These are phyloP conservation scores for Aeminium ludgeri DNA, from an alignment of 495 filamentous ascomycete genomes.

Conservation along the genomic window DNA sequence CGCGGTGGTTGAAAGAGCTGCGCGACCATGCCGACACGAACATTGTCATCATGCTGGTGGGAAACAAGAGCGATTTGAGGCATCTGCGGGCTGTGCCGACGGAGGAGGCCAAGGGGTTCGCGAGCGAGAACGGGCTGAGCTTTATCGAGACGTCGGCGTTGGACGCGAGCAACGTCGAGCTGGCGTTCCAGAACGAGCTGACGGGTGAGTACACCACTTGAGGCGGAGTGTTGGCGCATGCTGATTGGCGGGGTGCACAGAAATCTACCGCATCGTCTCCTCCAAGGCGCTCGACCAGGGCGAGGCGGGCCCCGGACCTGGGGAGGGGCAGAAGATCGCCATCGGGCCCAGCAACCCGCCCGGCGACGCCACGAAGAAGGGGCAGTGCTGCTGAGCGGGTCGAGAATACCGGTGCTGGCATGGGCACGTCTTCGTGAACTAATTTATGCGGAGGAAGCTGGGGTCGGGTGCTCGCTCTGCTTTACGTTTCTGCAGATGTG, in stretches of 20 bases:
- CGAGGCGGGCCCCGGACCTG: constrained; percentile 55
- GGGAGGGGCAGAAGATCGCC: constrained; percentile 53
- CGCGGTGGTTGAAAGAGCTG: constrained; percentile 96
- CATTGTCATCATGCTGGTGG: constrained; percentile 99
- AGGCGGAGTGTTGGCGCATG: too few relatives aligned
- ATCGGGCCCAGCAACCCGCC: constrained; percentile 51
- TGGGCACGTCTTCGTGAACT: too few relatives aligned
- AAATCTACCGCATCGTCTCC: constrained; percentile 99
- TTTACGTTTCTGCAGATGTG: too few relatives aligned
- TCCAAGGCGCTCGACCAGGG: constrained; percentile 86
- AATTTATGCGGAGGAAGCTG: too few relatives aligned
- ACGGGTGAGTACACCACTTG: constrained; percentile 48
- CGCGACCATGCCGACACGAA: constrained; percentile 96
- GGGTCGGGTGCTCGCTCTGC: too few relatives aligned
- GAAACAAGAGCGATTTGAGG: constrained; percentile 99
- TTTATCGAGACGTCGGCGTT: constrained; percentile 99
- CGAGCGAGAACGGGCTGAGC: constrained; percentile 88
- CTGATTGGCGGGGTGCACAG: constrained; percentile 29
- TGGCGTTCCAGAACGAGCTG: constrained; percentile 98
- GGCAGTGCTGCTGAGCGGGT: constrained; percentile 62
- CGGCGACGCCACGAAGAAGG: constrained; percentile 59
- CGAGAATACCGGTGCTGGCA: too few relatives aligned
- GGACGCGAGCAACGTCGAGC: constrained; percentile 97
- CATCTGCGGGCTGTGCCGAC: constrained; percentile 95
- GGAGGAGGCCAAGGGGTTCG: constrained; percentile 96